phyloP scores from a whole-genome alignment of 2,329 filamentous ascomycete genomes.

The Beauveria bassiana region DNA sequence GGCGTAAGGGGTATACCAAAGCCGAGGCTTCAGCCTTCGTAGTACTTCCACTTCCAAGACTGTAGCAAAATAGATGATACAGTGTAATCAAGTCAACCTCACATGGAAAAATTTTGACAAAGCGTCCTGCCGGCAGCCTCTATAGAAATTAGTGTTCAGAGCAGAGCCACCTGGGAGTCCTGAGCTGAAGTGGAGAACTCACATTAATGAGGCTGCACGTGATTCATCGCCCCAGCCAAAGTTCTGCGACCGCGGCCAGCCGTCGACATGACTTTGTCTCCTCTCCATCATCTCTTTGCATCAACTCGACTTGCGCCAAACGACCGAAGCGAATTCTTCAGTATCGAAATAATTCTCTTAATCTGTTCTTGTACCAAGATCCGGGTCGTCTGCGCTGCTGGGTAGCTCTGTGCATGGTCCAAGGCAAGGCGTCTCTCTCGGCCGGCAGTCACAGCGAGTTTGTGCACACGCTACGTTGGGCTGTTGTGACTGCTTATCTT shows the following conservation, averaged over 20 bases:
- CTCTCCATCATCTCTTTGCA: background rate
- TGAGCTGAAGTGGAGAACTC: background rate
- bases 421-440: background rate
- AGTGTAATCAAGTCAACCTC: no score
- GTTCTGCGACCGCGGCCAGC: background rate
- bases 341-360: background rate
- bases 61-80: no score
- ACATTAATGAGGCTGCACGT: background rate
- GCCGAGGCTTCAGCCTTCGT: no score
- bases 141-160: no score
- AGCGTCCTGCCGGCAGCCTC: no score
- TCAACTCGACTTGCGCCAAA: background rate
- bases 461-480: background rate
- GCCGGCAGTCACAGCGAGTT: background rate
- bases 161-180: no score
- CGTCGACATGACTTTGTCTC: background rate
- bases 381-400: background rate
- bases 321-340: background rate
- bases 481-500: slow-evolving; percentile 6
- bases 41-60: no score
- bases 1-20: no score
- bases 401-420: background rate
- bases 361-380: background rate
- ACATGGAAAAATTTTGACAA: no score
- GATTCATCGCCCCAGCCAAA: background rate